phyloP scores from a whole-genome alignment of 2,329 filamentous ascomycete genomes.

The Falciphora oryzae region DNA sequence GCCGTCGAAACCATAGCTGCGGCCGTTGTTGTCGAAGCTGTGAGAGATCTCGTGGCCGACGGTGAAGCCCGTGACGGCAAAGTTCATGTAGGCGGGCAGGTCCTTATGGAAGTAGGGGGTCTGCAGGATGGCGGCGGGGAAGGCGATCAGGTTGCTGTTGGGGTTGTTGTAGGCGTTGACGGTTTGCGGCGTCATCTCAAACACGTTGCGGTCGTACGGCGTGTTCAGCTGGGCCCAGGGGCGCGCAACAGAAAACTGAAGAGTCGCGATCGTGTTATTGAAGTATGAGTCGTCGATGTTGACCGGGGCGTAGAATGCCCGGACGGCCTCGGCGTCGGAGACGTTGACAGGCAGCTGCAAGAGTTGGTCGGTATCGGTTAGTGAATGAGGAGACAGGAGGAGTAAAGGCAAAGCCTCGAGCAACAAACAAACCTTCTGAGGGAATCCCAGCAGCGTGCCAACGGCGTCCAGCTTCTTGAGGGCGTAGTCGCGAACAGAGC shows the following conservation, averaged over 20 bases:
- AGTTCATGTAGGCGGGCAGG: conserved; percentile 48
- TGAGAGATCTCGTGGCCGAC: conserved; percentile 61
- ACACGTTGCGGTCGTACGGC: conserved; percentile 53
- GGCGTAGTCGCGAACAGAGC: conserved; percentile 50
- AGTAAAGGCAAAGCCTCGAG: not conserved
- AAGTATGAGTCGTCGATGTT: conserved; percentile 49
- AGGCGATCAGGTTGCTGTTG: conserved; percentile 58
- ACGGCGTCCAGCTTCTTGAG: conserved; percentile 60
- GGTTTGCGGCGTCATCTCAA: conserved; percentile 54
- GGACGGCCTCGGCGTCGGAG: conserved; percentile 41
- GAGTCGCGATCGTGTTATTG: conserved; percentile 45
- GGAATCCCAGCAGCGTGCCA: conserved; percentile 55
- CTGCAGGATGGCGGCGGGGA: conserved; percentile 62
- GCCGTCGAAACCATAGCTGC: conserved; percentile 57
- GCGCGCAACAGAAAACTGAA: conserved; percentile 36
- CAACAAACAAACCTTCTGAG: conserved; percentile 1
- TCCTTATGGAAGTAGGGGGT: conserved; percentile 52
- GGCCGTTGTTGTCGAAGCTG: conserved; percentile 59
- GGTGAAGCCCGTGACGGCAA: conserved; percentile 57
- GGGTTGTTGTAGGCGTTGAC: conserved; percentile 61
- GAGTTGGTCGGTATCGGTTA: not conserved
- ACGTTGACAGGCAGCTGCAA: conserved; percentile 54
- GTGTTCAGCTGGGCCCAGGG: conserved; percentile 53
- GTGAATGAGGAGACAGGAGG: not conserved
- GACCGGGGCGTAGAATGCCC: conserved; percentile 47